Evolutionary conservation across 2,329 filamentous ascomycete species (phyloP).

Genomic region (Hysterium pulicare): DNA sequence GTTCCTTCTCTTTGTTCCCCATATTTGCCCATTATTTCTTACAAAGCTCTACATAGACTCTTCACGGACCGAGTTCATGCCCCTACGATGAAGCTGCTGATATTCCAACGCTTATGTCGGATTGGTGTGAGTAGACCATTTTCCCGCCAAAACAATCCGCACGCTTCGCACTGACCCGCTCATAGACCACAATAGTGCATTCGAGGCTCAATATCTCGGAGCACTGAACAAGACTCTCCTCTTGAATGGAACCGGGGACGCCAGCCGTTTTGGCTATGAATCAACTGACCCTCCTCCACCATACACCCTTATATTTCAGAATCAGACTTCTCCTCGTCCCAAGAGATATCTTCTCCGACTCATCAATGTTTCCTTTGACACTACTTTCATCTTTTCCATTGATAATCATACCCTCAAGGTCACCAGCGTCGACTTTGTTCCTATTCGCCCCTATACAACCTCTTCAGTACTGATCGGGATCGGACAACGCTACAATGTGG

Average conservation of each 20-base stretch:
- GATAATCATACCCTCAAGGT: slow-evolving; percentile 32
- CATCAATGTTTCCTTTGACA: background rate
- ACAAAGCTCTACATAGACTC: slow-evolving; percentile 32
- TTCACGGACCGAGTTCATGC: slow-evolving; percentile 37
- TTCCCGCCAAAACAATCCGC: slow-evolving; percentile 14
- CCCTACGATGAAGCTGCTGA: slow-evolving; percentile 39
- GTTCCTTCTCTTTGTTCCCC: background rate
- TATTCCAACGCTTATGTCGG: slow-evolving; percentile 27
- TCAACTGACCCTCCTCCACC: no score
- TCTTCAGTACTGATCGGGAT: slow-evolving; percentile 32
- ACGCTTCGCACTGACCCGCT: slow-evolving; percentile 14
- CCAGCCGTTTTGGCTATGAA: no score
- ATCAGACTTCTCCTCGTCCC: slow-evolving; percentile 19
- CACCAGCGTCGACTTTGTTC: slow-evolving; percentile 20
- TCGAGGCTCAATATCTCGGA: slow-evolving; percentile 19
- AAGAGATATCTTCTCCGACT: background rate
- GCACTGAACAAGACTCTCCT: no score
- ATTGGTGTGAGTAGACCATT: slow-evolving; percentile 26
- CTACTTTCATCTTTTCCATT: slow-evolving; percentile 20
- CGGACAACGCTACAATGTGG: slow-evolving; percentile 40
- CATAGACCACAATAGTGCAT: slow-evolving; percentile 14
- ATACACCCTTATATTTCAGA: no score
- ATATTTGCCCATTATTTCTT: slow-evolving; percentile 14
- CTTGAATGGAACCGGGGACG: no score
- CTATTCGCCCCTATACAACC: slow-evolving; percentile 29